Evolutionary conservation across 352 stramenopile species (phyloP).

Genomic region (Globisporangium canariense): DNA sequence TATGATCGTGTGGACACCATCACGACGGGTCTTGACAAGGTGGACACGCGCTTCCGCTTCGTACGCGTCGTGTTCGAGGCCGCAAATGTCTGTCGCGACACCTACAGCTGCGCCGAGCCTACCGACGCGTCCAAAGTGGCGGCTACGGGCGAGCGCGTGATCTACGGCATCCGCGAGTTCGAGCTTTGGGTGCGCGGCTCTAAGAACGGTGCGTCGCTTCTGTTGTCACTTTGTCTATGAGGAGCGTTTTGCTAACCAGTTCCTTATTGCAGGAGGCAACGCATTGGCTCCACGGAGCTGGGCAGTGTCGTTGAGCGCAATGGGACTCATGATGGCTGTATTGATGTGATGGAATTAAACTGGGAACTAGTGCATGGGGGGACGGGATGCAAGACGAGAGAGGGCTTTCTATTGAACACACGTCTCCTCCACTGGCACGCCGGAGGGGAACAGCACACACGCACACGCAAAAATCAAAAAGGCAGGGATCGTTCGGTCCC

Average conservation of each 20-base stretch:
- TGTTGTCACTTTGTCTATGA: background rate
- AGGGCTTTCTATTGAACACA: conserved; percentile 16
- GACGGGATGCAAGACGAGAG: conserved; percentile 8
- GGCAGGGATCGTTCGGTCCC: background rate
- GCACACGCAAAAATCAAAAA: conserved; percentile 13
- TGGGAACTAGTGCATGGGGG: background rate
- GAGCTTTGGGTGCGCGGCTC: conserved; percentile 62
- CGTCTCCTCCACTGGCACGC: conserved; percentile 6
- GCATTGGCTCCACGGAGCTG: background rate
- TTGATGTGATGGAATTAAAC: conserved; percentile 1
- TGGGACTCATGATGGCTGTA: conserved; percentile 3
- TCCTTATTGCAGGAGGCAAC: conserved; percentile 3
- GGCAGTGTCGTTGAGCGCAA: background rate
- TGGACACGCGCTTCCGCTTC: conserved; percentile 49
- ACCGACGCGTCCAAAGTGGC: conserved; percentile 10
- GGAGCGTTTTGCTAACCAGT: background rate
- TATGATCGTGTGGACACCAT: conserved; percentile 76
- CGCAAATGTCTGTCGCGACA: conserved; percentile 46
- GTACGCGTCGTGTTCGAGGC: conserved; percentile 48
- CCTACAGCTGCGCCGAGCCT: conserved; percentile 39
- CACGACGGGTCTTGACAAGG: conserved; percentile 36
- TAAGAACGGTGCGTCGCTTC: conserved; percentile 35
- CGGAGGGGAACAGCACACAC: conserved; percentile 11
- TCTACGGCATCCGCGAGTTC: conserved; percentile 80
- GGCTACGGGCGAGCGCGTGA: conserved; percentile 46